Percentiles rank a stretch among this genome's conserved stretches.
Evolutionary conservation across 345 rosid genomes (phyloP).

Genomic region (Jatropha curcas): DNA sequence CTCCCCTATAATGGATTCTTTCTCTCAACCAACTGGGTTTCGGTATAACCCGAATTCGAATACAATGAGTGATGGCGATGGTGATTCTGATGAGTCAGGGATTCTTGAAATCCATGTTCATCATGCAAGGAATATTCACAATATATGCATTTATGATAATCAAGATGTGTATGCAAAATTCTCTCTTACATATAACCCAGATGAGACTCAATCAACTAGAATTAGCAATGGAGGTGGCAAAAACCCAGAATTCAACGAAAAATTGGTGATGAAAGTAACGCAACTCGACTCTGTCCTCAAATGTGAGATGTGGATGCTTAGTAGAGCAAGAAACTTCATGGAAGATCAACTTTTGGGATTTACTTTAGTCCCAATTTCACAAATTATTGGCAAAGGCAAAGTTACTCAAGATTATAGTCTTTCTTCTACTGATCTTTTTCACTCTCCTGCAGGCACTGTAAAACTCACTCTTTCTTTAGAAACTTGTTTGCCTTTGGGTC

Average conservation of each 20-base stretch:
- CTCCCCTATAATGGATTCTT: constrained; percentile 49
- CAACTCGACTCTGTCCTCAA: constrained; percentile 78
- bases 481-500: constrained; percentile 35
- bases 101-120: constrained; percentile 79
- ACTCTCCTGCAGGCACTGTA: constrained; percentile 92
- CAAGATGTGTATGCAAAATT: constrained; percentile 97
- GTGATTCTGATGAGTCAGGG: constrained; percentile 47
- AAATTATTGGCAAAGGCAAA: constrained; percentile 63
- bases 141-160: constrained; percentile 92
- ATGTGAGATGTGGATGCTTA: constrained; percentile 98
- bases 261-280: constrained; percentile 48
- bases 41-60: constrained; percentile 34
- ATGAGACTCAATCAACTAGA: constrained; percentile 73
- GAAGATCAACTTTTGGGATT: constrained; percentile 97
- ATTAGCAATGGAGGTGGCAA: constrained; percentile 82
- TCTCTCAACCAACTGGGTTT: constrained; percentile 48
- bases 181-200: constrained; percentile 88
- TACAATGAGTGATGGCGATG: constrained; percentile 33
- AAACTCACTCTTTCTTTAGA: constrained; percentile 58
- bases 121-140: constrained; percentile 92
- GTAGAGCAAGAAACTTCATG: constrained; percentile 77
- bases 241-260: constrained; percentile 84
- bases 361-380: constrained; percentile 70
- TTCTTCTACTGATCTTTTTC: constrained; percentile 92
- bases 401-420: constrained; percentile 70